These are phyloP conservation scores for Phytophthora gonapodyides DNA, from an alignment of 352 stramenopile genomes.

Conservation along the genomic window DNA sequence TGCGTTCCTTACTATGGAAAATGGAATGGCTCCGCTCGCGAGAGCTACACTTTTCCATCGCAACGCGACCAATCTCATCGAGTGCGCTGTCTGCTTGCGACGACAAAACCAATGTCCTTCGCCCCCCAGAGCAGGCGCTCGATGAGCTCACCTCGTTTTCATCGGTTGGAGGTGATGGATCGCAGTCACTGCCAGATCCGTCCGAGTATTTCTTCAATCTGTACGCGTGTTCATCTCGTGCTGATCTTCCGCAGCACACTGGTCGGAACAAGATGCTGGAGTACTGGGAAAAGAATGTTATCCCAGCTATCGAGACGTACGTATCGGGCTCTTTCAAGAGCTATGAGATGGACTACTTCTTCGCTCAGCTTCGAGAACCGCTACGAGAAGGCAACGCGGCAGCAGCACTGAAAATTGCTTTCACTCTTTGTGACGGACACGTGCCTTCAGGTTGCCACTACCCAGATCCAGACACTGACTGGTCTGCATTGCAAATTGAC, in stretches of 20 bases:
- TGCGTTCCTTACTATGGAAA: slow-evolving; percentile 39
- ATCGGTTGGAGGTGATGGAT: slow-evolving; percentile 11
- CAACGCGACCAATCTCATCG: slow-evolving; percentile 50
- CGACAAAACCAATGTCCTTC: slow-evolving; percentile 36
- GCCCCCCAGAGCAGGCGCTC: slow-evolving; percentile 19
- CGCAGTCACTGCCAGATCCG: slow-evolving; percentile 8
- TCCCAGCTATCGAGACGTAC: slow-evolving; percentile 82
- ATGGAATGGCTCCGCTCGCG: slow-evolving; percentile 55
- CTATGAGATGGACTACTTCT: slow-evolving; percentile 90
- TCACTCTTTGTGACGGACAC: slow-evolving; percentile 79
- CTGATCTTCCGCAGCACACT: slow-evolving; percentile 68
- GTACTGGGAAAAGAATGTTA: slow-evolving; percentile 87
- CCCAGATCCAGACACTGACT: slow-evolving; percentile 79
- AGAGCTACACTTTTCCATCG: slow-evolving; percentile 47
- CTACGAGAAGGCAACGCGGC: slow-evolving; percentile 75
- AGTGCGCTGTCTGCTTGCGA: slow-evolving; percentile 40
- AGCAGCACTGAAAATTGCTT: slow-evolving; percentile 79
- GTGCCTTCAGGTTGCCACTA: slow-evolving; percentile 80
- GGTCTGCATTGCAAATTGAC: slow-evolving; percentile 75
- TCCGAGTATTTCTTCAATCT: slow-evolving; percentile 74
- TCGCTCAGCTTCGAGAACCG: slow-evolving; percentile 77
- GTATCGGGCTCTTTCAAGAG: slow-evolving; percentile 84
- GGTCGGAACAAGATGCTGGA: slow-evolving; percentile 83
- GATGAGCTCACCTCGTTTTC: slow-evolving; percentile 18
- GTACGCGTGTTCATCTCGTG: slow-evolving; percentile 66